Evolutionary conservation across 345 rosid genomes (phyloP).

Genomic region (Firmiana major): DNA sequence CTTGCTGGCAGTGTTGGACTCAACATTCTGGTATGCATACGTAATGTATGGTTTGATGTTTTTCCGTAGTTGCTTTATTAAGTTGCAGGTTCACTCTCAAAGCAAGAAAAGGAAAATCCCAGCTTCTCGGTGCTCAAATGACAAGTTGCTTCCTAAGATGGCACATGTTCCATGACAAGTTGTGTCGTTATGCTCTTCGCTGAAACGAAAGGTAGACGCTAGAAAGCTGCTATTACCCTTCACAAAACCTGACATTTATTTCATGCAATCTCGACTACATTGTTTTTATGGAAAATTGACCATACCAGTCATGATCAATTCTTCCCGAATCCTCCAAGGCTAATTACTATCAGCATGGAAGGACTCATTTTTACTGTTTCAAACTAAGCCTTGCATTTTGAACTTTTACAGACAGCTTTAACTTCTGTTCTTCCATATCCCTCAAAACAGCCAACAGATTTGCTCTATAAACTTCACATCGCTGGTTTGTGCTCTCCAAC

Average conservation of each 20-base stretch:
- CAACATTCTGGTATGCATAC: too few relatives aligned
- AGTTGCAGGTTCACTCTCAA: too few relatives aligned
- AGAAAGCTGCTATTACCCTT: neutral
- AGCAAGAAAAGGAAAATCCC: too few relatives aligned
- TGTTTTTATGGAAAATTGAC: neutral
- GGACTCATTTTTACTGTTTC: slow-evolving; percentile 34
- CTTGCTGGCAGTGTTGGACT: too few relatives aligned
- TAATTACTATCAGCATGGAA: neutral
- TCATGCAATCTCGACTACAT: neutral
- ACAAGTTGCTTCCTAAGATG: too few relatives aligned
- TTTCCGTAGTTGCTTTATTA: too few relatives aligned
- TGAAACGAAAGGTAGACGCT: neutral
- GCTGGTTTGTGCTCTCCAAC: slow-evolving; percentile 56
- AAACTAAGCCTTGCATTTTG: slow-evolving; percentile 78
- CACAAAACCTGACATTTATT: neutral
- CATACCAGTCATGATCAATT: neutral
- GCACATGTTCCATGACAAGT: too few relatives aligned
- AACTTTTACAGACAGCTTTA: slow-evolving; percentile 76
- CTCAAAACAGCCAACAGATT: slow-evolving; percentile 64
- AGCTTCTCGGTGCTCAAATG: too few relatives aligned
- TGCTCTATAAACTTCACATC: slow-evolving; percentile 70
- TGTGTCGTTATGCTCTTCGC: too few relatives aligned
- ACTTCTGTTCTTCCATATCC: slow-evolving; percentile 87
- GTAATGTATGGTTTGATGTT: too few relatives aligned
- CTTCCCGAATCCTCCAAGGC: neutral